A percentile compares a stretch with the other conserved stretches of the same genome.
Conservation (phyloP, 139 green algal species). For the Nannochloris sp. region DNA sequence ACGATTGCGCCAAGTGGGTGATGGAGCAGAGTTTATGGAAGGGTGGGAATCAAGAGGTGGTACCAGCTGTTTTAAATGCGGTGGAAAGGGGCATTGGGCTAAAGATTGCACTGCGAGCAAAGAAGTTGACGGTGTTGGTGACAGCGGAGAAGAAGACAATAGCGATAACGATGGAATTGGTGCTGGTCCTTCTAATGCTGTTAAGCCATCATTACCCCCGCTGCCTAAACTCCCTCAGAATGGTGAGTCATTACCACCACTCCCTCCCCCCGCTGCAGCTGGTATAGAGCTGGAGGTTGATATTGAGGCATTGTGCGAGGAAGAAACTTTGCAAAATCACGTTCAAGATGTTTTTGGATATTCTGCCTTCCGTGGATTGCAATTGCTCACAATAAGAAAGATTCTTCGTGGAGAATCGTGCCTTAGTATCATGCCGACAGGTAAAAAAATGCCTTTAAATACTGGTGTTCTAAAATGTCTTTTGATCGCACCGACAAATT, state of each 20-base stretch:
- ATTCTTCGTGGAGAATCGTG: conserved; percentile 60
- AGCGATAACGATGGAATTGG: neutral
- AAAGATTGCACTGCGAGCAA: conserved; percentile 22
- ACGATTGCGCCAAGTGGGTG: conserved; percentile 32
- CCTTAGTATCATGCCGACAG: conserved; percentile 85
- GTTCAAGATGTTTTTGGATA: conserved; percentile 51
- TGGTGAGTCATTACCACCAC: neutral
- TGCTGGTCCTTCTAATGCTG: too few species aligned
- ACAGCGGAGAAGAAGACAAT: neutral
- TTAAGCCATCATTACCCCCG: too few species aligned
- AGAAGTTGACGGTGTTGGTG: too few species aligned
- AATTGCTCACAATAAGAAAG: conserved; percentile 62
- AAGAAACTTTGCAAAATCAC: conserved; percentile 29
- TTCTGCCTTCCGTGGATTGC: conserved; percentile 59
- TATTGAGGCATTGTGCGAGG: conserved; percentile 28
- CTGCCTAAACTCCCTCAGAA: neutral
- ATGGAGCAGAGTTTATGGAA: conserved; percentile 40
- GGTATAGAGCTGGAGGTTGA: neutral
- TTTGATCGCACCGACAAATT: neutral
- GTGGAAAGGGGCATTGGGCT: conserved; percentile 38
- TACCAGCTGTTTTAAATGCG: conserved; percentile 44
- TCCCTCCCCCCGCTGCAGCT: neutral
- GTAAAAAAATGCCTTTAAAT: conserved; percentile 25
- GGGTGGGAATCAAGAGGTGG: conserved; percentile 23
- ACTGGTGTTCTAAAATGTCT: neutral